Percentiles rank a stretch among this genome's conserved stretches.
phyloP scores from a whole-genome alignment of 179 eudicot species.

The Silene vulgaris region DNA sequence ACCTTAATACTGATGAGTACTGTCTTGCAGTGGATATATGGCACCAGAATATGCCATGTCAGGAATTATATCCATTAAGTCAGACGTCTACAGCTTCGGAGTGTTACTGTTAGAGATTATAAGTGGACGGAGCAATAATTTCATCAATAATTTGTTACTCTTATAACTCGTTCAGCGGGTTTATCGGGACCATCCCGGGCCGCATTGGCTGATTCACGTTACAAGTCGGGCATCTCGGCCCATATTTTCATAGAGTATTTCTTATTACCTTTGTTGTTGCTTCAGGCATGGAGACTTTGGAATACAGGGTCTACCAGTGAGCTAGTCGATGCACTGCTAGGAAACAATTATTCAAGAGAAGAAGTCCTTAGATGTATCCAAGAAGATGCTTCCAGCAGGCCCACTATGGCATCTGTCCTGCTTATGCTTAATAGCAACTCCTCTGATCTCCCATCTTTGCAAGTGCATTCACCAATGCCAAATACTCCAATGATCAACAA shows the following conservation, averaged over 20 bases:
- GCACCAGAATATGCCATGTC: constrained; percentile 17
- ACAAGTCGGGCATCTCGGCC: no score
- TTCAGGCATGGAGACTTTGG: constrained; percentile 53
- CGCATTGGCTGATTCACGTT: no score
- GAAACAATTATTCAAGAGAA: constrained; percentile 5
- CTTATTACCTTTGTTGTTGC: neutral
- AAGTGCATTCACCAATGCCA: neutral
- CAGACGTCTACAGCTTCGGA: neutral
- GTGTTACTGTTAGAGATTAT: constrained; percentile 10
- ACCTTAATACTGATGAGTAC: neutral
- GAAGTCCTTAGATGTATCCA: constrained; percentile 48
- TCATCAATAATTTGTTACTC: neutral
- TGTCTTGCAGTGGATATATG: constrained; percentile 20
- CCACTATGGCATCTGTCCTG: constrained; percentile 41
- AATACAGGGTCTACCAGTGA: constrained; percentile 22
- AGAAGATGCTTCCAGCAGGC: constrained; percentile 40
- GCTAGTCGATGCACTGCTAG: constrained; percentile 34
- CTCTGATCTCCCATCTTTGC: neutral
- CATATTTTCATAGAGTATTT: no score
- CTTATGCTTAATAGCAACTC: constrained; percentile 32
- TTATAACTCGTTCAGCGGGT: no score
- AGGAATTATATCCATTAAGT: constrained; percentile 12
- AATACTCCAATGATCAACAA: neutral
- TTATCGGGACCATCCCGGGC: no score
- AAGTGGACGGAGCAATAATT: constrained; percentile 16